Base-by-base conservation (phyloP, 2,329 filamentous ascomycete genomes). In the Cercospora beticola region DNA sequence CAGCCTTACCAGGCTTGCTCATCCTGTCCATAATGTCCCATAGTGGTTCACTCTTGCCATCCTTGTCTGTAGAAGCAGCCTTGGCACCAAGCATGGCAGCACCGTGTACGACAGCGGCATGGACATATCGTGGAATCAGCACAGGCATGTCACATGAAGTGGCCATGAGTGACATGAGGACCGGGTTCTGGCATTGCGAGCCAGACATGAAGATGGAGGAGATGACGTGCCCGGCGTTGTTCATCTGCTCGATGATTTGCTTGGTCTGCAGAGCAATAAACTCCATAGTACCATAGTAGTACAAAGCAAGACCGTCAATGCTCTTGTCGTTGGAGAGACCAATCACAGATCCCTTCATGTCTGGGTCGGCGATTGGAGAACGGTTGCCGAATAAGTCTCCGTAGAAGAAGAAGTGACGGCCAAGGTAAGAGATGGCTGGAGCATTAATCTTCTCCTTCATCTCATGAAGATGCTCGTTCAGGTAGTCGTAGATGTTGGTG, bases 1-100 rank as follows among this genome's bases (percentile, higher is more conserved):
- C 90, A 60, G 93, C 87, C 75, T 90, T 92, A 33, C 94, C 95
- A 8, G 93, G 91, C 85, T 97, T 97, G 83, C 92, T 97, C 90
- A 97, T 95, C 66, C 93, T 88, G 80, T 97, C 92, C 95, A 99
- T 99, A 78, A 99, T 97, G 74, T 89, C 88, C 95, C 95, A 99
- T 70, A 99, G 83, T 49, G 91, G 88, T 83, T 97, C 94, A 0
- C 92, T 94, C 76, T 90, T 89, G 56, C 92, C 92, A 9, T 91
- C 86, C 46, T 86, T 85, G 76, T 91, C 89, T 33, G 91, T 90
- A 75, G 91, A 95, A 6, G 94, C 95, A n/a, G 95, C 95, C 82
- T 98, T 98, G 68, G 93, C 95, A 46, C 95, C 95, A 26, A 99
- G 86, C 94, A 99, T 99, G 67, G 95, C 95, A 7, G 95, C 95